A percentile compares a stretch with the other conserved stretches of the same genome.
Conservation (phyloP, 225 moss, liverwort and hornwort species). For the Takakia lepidozioides region DNA sequence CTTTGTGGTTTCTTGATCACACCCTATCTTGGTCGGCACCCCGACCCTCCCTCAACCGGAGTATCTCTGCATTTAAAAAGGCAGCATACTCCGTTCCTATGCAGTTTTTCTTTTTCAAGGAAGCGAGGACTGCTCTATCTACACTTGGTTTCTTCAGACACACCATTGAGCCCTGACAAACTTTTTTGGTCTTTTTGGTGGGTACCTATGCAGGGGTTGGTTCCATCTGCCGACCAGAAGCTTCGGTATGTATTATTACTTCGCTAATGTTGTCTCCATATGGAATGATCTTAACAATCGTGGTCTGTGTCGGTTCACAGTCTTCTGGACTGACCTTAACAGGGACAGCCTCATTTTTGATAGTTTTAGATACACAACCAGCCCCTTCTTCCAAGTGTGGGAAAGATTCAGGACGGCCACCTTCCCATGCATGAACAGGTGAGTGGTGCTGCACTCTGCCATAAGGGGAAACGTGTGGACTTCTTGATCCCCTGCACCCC, state of each 20-base stretch:
- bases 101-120: slow-evolving; percentile 6
- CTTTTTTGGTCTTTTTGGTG: too few relatives aligned
- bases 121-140: slow-evolving; percentile 1
- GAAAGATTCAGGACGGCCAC: neutral
- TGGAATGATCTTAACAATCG: slow-evolving; percentile 9
- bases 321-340: slow-evolving; percentile 1
- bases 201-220: too few relatives aligned
- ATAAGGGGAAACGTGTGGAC: neutral
- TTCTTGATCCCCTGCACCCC: neutral
- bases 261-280: slow-evolving; percentile 12
- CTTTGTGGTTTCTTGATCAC: too few relatives aligned
- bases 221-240: slow-evolving; percentile 8
- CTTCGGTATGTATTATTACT: slow-evolving; percentile 6
- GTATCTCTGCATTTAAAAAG: slow-evolving; percentile 7
- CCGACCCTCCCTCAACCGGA: slow-evolving; percentile 3
- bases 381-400: too few relatives aligned
- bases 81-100: slow-evolving; percentile 10
- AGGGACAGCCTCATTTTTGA: too few relatives aligned
- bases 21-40: too few relatives aligned
- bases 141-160: slow-evolving; percentile 3
- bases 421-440: slow-evolving; percentile 10
- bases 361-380: too few relatives aligned
- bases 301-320: neutral
- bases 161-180: too few relatives aligned
- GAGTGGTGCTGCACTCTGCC: slow-evolving; percentile 9